These are phyloP conservation scores for Coniochaeta prunicola DNA, from an alignment of 2,329 filamentous ascomycete species.

Conservation along the genomic window DNA sequence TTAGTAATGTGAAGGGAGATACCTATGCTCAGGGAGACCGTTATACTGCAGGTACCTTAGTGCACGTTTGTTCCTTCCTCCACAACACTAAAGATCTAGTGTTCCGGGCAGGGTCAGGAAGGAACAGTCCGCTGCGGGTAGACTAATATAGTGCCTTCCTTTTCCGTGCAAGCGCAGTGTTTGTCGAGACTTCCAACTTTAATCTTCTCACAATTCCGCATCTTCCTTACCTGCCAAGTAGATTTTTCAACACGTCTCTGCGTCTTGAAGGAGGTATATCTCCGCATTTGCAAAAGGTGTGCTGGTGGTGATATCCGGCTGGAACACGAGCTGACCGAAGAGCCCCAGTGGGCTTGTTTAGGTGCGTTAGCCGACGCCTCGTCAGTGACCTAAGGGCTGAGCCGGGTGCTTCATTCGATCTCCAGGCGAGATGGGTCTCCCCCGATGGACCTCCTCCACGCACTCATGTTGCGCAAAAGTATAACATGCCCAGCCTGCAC, in stretches of 20 bases:
- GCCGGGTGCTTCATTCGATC: neutral
- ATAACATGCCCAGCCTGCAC: neutral
- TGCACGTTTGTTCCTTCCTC: neutral
- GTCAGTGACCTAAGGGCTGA: neutral
- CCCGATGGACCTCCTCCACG: neutral
- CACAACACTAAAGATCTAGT: neutral
- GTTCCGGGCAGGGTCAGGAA: neutral
- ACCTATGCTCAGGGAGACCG: no score
- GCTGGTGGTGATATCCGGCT: neutral
- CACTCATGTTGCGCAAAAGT: neutral
- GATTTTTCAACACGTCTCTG: neutral
- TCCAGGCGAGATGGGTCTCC: neutral
- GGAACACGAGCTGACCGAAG: neutral
- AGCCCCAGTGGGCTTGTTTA: conserved; percentile 7
- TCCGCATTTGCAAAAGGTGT: neutral
- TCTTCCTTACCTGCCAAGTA: no score
- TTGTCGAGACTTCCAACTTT: no score
- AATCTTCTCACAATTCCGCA: no score
- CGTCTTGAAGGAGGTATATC: neutral
- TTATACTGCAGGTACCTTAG: neutral
- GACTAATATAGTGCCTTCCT: neutral
- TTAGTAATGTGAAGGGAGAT: neutral
- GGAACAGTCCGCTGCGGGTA: neutral
- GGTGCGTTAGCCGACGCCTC: conserved; percentile 17
- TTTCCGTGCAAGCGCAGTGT: neutral